Percentiles rank a stretch among this genome's conserved stretches.
phyloP scores from a whole-genome alignment of 495 filamentous ascomycete species.

The Parathielavia appendiculata region DNA sequence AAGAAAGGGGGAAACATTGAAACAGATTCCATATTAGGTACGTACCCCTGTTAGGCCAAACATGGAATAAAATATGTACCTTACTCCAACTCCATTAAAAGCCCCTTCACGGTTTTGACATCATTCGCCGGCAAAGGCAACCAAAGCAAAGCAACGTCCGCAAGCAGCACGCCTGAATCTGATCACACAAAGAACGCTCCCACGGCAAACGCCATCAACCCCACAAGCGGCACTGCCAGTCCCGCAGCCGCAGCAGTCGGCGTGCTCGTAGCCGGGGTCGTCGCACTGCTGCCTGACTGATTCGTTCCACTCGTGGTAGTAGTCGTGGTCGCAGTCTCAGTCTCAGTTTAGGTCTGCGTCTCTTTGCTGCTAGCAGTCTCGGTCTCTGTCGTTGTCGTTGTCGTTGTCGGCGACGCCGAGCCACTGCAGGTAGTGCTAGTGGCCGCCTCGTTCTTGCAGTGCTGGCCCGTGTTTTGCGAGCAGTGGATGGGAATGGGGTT shows the following conservation, averaged over 20 bases:
- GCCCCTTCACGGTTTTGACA: too few species aligned
- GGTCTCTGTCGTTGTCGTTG: background rate
- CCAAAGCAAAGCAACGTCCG: background rate
- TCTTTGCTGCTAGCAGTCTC: too few species aligned
- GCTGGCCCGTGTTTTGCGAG: conserved; percentile 33
- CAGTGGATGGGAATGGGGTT: conserved; percentile 54
- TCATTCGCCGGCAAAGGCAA: too few species aligned
- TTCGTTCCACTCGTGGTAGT: too few species aligned
- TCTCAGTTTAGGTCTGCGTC: background rate
- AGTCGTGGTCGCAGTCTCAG: too few species aligned
- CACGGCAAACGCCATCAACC: conserved; percentile 15
- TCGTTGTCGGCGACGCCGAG: too few species aligned
- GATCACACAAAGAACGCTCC: conserved; percentile 20
- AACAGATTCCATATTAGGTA: too few species aligned
- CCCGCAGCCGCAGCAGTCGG: conserved; percentile 1
- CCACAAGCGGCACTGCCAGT: conserved; percentile 10
- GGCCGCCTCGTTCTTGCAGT: conserved; percentile 24
- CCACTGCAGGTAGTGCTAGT: background rate
- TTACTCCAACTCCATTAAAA: too few species aligned
- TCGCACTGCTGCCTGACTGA: background rate
- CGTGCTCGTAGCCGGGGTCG: background rate
- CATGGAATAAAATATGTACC: too few species aligned
- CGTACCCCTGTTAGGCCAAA: too few species aligned
- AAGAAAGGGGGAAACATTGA: too few species aligned
- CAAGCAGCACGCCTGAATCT: background rate